Percentiles rank a stretch among this genome's conserved stretches.
These are phyloP conservation scores for Paulownia fortunei DNA, from an alignment of 257 asterid genomes.

Conservation along the genomic window DNA sequence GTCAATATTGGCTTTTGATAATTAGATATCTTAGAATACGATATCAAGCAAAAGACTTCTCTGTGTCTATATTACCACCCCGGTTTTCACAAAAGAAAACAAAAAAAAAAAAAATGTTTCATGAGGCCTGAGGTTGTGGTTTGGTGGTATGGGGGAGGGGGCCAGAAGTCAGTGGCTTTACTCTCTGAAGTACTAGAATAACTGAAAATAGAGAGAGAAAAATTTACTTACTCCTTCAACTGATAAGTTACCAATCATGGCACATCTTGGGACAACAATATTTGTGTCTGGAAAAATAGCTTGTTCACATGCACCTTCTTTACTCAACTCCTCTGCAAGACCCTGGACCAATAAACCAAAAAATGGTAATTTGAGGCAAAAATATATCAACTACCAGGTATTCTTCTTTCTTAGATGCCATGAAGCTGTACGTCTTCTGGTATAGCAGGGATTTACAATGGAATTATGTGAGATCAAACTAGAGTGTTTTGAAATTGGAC, in stretches of 20 bases:
- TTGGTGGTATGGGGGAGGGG: too few relatives aligned
- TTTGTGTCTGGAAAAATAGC: constrained; percentile 83
- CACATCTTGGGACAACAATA: constrained; percentile 62
- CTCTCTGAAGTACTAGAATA: background rate
- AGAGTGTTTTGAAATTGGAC: too few relatives aligned
- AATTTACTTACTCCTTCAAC: constrained; percentile 70
- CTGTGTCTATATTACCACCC: background rate
- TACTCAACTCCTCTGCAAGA: constrained; percentile 73
- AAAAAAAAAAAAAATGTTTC: background rate
- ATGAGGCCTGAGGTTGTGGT: background rate
- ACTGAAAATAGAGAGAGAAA: background rate
- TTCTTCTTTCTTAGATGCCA: background rate
- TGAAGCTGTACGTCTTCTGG: too few relatives aligned
- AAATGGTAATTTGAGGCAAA: background rate
- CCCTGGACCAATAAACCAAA: constrained; percentile 50
- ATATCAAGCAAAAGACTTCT: background rate
- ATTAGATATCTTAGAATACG: background rate
- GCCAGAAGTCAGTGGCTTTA: too few relatives aligned
- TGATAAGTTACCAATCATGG: constrained; percentile 70
- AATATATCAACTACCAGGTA: background rate
- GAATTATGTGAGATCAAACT: too few relatives aligned
- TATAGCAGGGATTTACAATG: too few relatives aligned
- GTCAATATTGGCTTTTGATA: background rate
- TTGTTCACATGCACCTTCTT: constrained; percentile 82
- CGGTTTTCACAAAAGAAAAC: background rate